Conservation (phyloP, 768 basidiomycete species). For the Pisolithus orientalis region DNA sequence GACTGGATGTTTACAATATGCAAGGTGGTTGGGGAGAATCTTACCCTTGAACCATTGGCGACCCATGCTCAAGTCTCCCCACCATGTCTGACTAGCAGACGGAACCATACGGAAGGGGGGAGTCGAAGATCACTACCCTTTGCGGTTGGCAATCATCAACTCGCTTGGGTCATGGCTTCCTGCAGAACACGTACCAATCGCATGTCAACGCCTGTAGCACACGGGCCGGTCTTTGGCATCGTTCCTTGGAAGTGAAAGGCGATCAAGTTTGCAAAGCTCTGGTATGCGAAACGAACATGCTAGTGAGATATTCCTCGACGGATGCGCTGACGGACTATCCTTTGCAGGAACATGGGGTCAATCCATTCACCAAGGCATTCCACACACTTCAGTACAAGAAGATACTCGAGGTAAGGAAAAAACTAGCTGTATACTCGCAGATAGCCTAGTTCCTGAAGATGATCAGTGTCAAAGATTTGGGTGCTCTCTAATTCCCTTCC, state of each 20-base stretch:
- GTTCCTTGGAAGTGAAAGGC: constrained; percentile 61
- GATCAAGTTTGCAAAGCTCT: constrained; percentile 62
- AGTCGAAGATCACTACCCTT: too few relatives aligned
- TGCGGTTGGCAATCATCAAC: too few relatives aligned
- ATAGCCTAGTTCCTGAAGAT: constrained; percentile 91
- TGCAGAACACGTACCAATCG: constrained; percentile 19
- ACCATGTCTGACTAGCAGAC: too few relatives aligned
- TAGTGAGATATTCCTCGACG: not conserved
- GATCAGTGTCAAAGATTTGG: constrained; percentile 41
- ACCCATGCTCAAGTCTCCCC: too few relatives aligned
- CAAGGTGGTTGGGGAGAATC: too few relatives aligned
- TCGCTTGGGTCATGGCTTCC: constrained; percentile 2
- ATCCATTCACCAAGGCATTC: constrained; percentile 83
- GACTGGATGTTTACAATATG: too few relatives aligned
- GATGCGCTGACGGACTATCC: not conserved
- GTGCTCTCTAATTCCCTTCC: not conserved
- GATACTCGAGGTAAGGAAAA: constrained; percentile 79
- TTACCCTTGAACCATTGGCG: too few relatives aligned
- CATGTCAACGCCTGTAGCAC: constrained; percentile 18
- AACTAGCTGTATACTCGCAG: constrained; percentile 85
- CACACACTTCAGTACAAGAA: constrained; percentile 77
- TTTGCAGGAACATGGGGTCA: constrained; percentile 65
- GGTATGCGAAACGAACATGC: constrained; percentile 37
- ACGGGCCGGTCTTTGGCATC: constrained; percentile 68
- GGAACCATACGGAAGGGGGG: too few relatives aligned